Evolutionary conservation across 345 rosid species (phyloP).

Genomic region (Eucalyptus sideroxylon): DNA sequence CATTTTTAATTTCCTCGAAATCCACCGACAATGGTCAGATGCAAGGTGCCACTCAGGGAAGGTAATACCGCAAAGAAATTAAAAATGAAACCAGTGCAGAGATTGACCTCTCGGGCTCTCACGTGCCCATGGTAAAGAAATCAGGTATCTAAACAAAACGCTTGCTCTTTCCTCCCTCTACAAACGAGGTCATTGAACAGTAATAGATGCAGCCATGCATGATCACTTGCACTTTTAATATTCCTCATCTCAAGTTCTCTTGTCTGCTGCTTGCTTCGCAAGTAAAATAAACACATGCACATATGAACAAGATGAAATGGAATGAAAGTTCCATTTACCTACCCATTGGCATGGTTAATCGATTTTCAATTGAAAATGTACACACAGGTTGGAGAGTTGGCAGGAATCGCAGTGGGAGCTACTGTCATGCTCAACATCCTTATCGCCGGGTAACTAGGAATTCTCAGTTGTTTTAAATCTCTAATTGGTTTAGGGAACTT

Average conservation of each 20-base stretch:
- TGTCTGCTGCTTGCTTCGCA: not conserved
- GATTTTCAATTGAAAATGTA: not conserved
- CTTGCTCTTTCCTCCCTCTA: not conserved
- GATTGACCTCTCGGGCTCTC: not conserved
- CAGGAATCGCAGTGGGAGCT: slow-evolving; percentile 93
- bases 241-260: not conserved
- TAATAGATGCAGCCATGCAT: not conserved
- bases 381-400: slow-evolving; percentile 71
- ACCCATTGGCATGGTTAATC: not conserved
- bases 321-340: not conserved
- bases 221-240: not conserved
- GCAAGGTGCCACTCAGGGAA: not conserved
- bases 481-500: not conserved
- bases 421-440: slow-evolving; percentile 86
- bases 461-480: not conserved
- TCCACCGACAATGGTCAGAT: not conserved
- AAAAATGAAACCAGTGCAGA: not conserved
- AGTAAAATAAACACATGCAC: not conserved
- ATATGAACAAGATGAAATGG: not conserved
- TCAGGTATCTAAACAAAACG: not conserved
- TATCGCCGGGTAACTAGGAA: slow-evolving; percentile 56
- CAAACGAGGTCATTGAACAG: not conserved
- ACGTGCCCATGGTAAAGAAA: not conserved
- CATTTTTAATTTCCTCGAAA: not conserved
- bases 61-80: not conserved